phyloP scores from a whole-genome alignment of 768 basidiomycete species.

The Russula griseocarnosa region DNA sequence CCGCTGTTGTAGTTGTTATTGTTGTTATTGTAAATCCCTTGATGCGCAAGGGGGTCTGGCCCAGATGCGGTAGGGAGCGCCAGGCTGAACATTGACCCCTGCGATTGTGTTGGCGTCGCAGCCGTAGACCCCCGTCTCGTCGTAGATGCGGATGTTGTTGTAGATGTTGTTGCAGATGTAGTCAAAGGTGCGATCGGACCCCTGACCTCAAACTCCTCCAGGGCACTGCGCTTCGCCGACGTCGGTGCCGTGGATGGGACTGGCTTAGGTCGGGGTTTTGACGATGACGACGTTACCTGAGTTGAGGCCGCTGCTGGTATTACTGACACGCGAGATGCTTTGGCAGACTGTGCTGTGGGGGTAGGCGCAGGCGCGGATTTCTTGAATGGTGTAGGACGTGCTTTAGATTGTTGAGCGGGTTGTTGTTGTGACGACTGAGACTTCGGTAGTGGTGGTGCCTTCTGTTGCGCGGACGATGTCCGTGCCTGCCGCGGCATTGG shows the following conservation, averaged over 20 bases:
- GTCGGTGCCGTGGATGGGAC: slow-evolving; percentile 15
- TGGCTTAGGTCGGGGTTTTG: slow-evolving; percentile 16
- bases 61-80: slow-evolving; percentile 38
- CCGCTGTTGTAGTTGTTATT: neutral
- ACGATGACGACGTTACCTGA: neutral
- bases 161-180: neutral
- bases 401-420: neutral
- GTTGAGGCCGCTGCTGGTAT: neutral
- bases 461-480: slow-evolving; percentile 5
- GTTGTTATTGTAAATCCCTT: slow-evolving; percentile 27
- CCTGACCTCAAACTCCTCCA: slow-evolving; percentile 46
- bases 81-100: slow-evolving; percentile 33
- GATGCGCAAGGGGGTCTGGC: slow-evolving; percentile 27
- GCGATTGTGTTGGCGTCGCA: slow-evolving; percentile 30
- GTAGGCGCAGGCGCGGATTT: slow-evolving; percentile 26
- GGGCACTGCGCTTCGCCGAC: neutral
- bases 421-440: neutral
- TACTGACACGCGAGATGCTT: slow-evolving; percentile 18
- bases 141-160: neutral
- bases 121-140: slow-evolving; percentile 31
- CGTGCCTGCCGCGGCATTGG: neutral
- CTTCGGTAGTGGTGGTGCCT: neutral
- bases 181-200: slow-evolving; percentile 38
- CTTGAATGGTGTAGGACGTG: slow-evolving; percentile 15
- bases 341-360: slow-evolving; percentile 25